These are phyloP conservation scores for Colletotrichum spinosum DNA, from an alignment of 2,329 filamentous ascomycete genomes.

Conservation along the genomic window DNA sequence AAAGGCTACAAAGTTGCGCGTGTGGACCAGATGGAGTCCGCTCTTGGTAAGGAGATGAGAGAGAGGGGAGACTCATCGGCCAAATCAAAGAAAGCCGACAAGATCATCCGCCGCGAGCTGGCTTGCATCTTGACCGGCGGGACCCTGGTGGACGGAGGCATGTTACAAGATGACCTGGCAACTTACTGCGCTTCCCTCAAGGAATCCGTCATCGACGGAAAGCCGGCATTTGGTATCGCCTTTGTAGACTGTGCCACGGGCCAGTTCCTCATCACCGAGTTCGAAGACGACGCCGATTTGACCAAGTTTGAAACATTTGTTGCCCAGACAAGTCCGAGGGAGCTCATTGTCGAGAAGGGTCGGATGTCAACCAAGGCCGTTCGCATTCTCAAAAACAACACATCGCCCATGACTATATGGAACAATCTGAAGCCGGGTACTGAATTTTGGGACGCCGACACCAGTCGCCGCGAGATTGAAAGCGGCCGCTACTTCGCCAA, in stretches of 20 bases:
- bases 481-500: conserved; percentile 82
- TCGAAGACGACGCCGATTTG: conserved; percentile 90
- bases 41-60: conserved; percentile 97
- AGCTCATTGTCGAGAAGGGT: conserved; percentile 90
- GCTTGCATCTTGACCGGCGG: conserved; percentile 91
- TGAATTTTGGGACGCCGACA: conserved; percentile 92
- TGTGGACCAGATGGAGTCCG: conserved; percentile 97
- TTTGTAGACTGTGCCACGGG: conserved; percentile 97
- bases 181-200: conserved; percentile 98
- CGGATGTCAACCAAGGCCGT: conserved; percentile 88
- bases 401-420: conserved; percentile 92
- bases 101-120: conserved; percentile 91
- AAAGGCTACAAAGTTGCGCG: conserved; percentile 98
- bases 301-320: conserved; percentile 98
- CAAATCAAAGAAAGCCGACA: conserved; percentile 81
- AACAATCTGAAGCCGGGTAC: conserved; percentile 87
- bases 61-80: conserved; percentile 76
- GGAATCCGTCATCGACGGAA: conserved; percentile 77
- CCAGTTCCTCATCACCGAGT: conserved; percentile 93
- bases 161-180: conserved; percentile 98
- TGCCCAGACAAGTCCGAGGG: conserved; percentile 89
- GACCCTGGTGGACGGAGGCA: conserved; percentile 93
- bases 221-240: conserved; percentile 88
- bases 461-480: conserved; percentile 83
- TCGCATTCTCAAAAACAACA: conserved; percentile 96